Conservation (phyloP, 2,329 filamentous ascomycete species). For the Rutstroemia sp. region DNA sequence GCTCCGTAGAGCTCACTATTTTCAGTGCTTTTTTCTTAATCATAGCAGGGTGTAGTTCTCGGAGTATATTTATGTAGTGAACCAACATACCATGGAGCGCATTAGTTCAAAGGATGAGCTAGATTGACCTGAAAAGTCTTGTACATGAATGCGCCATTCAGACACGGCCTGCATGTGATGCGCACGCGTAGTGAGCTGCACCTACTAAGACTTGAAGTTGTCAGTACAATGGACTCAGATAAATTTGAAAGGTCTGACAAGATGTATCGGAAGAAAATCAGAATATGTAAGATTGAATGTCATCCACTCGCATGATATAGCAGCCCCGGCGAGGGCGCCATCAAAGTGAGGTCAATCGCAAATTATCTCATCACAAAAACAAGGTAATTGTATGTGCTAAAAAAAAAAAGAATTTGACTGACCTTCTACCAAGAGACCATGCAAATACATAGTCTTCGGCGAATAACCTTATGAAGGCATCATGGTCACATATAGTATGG, state of each 20-base stretch:
- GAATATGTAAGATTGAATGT: conserved; percentile 99
- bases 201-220: background rate
- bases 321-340: conserved; percentile 89
- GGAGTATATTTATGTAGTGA: background rate
- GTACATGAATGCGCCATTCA: background rate
- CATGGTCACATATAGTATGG: too few relatives aligned
- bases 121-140: background rate
- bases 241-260: background rate
- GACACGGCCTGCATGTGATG: too few relatives aligned
- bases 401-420: background rate
- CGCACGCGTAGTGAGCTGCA: too few relatives aligned
- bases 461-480: too few relatives aligned
- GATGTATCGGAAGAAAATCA: conserved; percentile 45
- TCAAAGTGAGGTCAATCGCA: conserved; percentile 87
- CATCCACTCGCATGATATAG: conserved; percentile 69
- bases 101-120: background rate
- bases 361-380: conserved; percentile 88
- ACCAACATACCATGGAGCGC: background rate
- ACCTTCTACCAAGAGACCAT: conserved; percentile 1
- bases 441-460: too few relatives aligned
- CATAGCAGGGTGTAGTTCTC: conserved; percentile 16
- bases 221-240: background rate
- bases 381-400: conserved; percentile 15
- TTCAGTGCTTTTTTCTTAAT: conserved; percentile 33
- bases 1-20: conserved; percentile 31